Evolutionary conservation across 2,329 filamentous ascomycete genomes (phyloP).

Genomic region (Colletotrichum tropicale): DNA sequence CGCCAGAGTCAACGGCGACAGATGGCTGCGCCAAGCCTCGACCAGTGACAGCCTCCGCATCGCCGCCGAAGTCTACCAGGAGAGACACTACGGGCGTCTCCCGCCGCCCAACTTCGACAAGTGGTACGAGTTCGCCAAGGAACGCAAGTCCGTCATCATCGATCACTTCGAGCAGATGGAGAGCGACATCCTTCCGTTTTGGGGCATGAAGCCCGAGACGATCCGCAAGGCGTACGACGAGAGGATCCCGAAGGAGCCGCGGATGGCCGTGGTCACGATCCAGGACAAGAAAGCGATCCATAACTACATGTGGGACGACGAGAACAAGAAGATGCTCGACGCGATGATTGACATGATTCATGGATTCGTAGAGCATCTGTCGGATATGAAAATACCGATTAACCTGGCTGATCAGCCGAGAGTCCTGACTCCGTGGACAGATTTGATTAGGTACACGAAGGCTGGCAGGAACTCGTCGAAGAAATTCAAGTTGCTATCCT

Average conservation of each 20-base stretch:
- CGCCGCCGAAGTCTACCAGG: slow-evolving; percentile 54
- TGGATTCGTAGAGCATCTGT: slow-evolving; percentile 73
- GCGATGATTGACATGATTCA: slow-evolving; percentile 70
- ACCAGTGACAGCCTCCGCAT: slow-evolving; percentile 51
- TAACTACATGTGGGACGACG: slow-evolving; percentile 35
- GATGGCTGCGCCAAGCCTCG: slow-evolving; percentile 52
- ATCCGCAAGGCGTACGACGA: slow-evolving; percentile 64
- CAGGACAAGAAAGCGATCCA: slow-evolving; percentile 63
- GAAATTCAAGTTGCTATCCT: slow-evolving; percentile 58
- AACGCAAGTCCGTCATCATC: slow-evolving; percentile 71
- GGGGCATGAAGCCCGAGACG: slow-evolving; percentile 70
- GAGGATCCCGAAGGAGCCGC: slow-evolving; percentile 40
- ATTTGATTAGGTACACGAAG: slow-evolving; percentile 39
- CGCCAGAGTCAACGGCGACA: slow-evolving; percentile 48
- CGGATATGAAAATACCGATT: slow-evolving; percentile 84
- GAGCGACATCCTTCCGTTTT: slow-evolving; percentile 76
- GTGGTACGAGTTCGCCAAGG: slow-evolving; percentile 80
- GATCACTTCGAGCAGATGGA: slow-evolving; percentile 85
- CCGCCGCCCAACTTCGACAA: slow-evolving; percentile 84
- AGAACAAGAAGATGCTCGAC: slow-evolving; percentile 41
- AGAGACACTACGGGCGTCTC: slow-evolving; percentile 63
- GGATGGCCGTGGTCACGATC: slow-evolving; percentile 60
- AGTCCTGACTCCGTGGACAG: slow-evolving; percentile 73
- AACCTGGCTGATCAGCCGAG: slow-evolving; percentile 80
- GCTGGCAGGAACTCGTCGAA: slow-evolving; percentile 27